A percentile compares a stretch with the other conserved stretches of the same genome.
Conservation (phyloP, 805 yeast genomes). For the Myxozyma neotropica region DNA sequence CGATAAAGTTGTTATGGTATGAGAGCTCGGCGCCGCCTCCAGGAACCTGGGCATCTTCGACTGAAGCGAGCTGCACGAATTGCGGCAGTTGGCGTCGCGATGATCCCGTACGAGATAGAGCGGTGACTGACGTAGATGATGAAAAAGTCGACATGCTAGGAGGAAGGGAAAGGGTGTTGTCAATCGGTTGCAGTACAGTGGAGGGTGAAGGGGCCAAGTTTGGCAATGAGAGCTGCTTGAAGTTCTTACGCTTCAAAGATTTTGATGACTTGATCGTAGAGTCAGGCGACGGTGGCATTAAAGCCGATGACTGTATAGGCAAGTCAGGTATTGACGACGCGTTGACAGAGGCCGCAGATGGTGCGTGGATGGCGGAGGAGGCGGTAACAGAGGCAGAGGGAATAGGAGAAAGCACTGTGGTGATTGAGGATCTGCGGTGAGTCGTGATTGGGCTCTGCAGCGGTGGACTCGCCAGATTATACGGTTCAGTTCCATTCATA, state of each 20-base stretch:
- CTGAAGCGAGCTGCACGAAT: slow-evolving; percentile 23
- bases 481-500: neutral
- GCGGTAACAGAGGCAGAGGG: too few species aligned
- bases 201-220: slow-evolving; percentile 32
- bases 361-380: too few species aligned
- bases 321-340: too few species aligned
- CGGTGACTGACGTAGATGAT: neutral
- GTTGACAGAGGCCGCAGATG: too few species aligned
- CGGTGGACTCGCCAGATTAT: too few species aligned
- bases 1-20: slow-evolving; percentile 44
- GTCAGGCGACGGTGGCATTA: too few species aligned
- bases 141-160: neutral
- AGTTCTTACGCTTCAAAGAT: slow-evolving; percentile 59
- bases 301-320: too few species aligned
- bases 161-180: neutral
- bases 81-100: slow-evolving; percentile 1
- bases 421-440: too few species aligned
- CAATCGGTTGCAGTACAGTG: slow-evolving; percentile 1
- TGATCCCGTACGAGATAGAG: slow-evolving; percentile 19
- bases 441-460: too few species aligned
- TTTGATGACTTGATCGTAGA: slow-evolving; percentile 35
- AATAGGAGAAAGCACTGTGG: too few species aligned
- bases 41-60: slow-evolving; percentile 33
- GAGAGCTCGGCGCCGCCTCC: slow-evolving; percentile 35
- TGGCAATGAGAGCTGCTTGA: slow-evolving; percentile 57